Percentiles rank a stretch among this genome's conserved stretches.
Evolutionary conservation across 2,329 filamentous ascomycete genomes (phyloP).

Genomic region (Monosporascus sp.): DNA sequence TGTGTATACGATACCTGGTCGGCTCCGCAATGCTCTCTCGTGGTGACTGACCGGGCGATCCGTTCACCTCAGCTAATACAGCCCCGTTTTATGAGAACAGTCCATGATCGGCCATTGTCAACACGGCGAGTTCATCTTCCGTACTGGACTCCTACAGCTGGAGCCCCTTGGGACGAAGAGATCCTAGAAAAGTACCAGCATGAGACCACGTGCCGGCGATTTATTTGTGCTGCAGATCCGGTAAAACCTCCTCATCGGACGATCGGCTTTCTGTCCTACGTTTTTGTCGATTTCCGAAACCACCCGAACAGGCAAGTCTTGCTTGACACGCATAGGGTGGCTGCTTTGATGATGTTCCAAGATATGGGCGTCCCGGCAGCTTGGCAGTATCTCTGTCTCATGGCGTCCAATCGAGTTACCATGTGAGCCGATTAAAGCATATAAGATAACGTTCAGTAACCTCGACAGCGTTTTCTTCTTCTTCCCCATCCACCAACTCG

Average conservation of each 20-base stretch:
- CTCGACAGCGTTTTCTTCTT: slow-evolving; percentile 16
- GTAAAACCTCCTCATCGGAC: not conserved
- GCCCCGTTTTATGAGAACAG: too few relatives aligned
- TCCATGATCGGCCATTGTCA: too few relatives aligned
- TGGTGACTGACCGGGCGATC: too few relatives aligned
- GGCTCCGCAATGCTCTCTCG: too few relatives aligned
- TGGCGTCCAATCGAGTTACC: slow-evolving; percentile 17
- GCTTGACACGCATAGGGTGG: slow-evolving; percentile 38
- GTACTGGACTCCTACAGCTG: too few relatives aligned
- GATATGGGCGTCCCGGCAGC: slow-evolving; percentile 20
- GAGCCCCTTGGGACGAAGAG: too few relatives aligned
- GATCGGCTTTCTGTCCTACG: not conserved
- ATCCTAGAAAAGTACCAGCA: too few relatives aligned
- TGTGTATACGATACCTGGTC: too few relatives aligned
- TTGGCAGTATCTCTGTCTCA: slow-evolving; percentile 23
- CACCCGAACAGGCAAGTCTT: slow-evolving; percentile 17
- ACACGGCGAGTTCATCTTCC: too few relatives aligned
- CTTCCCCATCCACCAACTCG: slow-evolving; percentile 30
- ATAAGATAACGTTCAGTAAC: slow-evolving; percentile 31
- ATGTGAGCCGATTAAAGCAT: slow-evolving; percentile 21
- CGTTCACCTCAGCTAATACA: too few relatives aligned
- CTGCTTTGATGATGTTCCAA: slow-evolving; percentile 33
- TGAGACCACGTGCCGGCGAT: too few relatives aligned
- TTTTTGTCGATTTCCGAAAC: not conserved
- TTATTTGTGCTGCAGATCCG: not conserved